Evolutionary conservation across 441 rosid genomes (phyloP).

Genomic region (Francoa sonchifolia): DNA sequence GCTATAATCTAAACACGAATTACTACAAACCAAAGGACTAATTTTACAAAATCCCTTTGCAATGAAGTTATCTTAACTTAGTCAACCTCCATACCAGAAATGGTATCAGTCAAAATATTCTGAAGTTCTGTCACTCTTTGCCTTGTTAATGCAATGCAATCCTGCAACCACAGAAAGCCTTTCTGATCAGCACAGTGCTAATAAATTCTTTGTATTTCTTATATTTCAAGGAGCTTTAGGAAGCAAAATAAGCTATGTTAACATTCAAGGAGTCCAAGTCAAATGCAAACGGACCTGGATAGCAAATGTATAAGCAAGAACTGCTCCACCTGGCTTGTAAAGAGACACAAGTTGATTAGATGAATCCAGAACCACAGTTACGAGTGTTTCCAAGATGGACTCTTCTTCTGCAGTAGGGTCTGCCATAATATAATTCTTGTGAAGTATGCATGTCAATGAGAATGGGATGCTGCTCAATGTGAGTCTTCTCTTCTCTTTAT

Average conservation of each 20-base stretch:
- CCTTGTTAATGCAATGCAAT: slow-evolving; percentile 61
- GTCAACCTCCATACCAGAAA: slow-evolving; percentile 57
- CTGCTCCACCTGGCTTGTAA: slow-evolving; percentile 78
- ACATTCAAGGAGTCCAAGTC: too few species aligned
- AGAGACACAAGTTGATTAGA: slow-evolving; percentile 63
- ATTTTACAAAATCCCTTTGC: slow-evolving; percentile 7
- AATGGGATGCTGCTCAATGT: slow-evolving; percentile 50
- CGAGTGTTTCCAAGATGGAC: slow-evolving; percentile 62
- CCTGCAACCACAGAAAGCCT: slow-evolving; percentile 31
- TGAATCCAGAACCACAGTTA: slow-evolving; percentile 67
- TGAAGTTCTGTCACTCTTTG: slow-evolving; percentile 70
- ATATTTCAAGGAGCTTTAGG: too few species aligned
- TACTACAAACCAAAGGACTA: slow-evolving; percentile 7
- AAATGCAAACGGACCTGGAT: slow-evolving; percentile 51
- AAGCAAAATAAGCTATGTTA: too few species aligned
- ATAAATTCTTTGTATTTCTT: too few species aligned
- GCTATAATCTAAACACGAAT: slow-evolving; percentile 1
- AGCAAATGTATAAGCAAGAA: slow-evolving; percentile 52
- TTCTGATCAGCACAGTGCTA: slow-evolving; percentile 2
- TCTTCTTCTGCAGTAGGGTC: slow-evolving; percentile 93
- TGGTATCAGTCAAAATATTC: slow-evolving; percentile 47
- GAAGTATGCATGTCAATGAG: slow-evolving; percentile 70
- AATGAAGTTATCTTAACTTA: slow-evolving; percentile 12
- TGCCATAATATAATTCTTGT: slow-evolving; percentile 68
- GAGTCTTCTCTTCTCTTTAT: slow-evolving; percentile 68